These are phyloP conservation scores for Paecilomyces variotii DNA, from an alignment of 2,329 filamentous ascomycete genomes.

Conservation along the genomic window DNA sequence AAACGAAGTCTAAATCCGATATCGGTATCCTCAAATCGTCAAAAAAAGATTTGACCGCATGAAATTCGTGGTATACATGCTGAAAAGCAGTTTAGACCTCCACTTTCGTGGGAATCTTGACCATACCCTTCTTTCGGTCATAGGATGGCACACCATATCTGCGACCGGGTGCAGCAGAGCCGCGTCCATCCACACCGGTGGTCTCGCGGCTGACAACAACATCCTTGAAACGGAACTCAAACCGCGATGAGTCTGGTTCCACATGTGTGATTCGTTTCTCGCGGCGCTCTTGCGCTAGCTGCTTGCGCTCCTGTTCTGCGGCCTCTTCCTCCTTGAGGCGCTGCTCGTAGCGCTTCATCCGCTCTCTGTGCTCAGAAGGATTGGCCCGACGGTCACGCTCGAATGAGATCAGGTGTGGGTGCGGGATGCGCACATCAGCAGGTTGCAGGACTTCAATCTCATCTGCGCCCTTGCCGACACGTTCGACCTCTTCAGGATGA, in stretches of 20 bases:
- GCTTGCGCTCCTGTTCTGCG: constrained; percentile 31
- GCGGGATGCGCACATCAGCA: constrained; percentile 56
- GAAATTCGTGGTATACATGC: not conserved
- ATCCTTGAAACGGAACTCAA: constrained; percentile 54
- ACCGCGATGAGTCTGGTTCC: constrained; percentile 42
- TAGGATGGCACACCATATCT: constrained; percentile 56
- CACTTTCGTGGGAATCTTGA: constrained; percentile 57
- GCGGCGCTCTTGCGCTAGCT: constrained; percentile 31
- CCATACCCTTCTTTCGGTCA: constrained; percentile 54
- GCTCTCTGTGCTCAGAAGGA: constrained; percentile 24
- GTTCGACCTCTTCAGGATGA: constrained; percentile 29
- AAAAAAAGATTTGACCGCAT: not conserved
- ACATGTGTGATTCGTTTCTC: constrained; percentile 37
- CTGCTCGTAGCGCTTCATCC: constrained; percentile 34
- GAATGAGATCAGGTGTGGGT: constrained; percentile 49
- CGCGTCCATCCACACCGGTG: constrained; percentile 48
- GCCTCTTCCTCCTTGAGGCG: constrained; percentile 35
- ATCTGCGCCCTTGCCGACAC: constrained; percentile 34
- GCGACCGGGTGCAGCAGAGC: constrained; percentile 46
- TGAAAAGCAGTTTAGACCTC: constrained; percentile 29
- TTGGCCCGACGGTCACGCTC: constrained; percentile 37
- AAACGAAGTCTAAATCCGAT: not conserved
- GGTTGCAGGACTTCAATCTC: constrained; percentile 48
- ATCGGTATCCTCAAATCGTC: not conserved
- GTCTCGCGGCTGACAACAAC: constrained; percentile 45